A percentile compares a stretch with the other conserved stretches of the same genome.
phyloP scores from a whole-genome alignment of 768 basidiomycete genomes.

The Tulasnella sp. region DNA sequence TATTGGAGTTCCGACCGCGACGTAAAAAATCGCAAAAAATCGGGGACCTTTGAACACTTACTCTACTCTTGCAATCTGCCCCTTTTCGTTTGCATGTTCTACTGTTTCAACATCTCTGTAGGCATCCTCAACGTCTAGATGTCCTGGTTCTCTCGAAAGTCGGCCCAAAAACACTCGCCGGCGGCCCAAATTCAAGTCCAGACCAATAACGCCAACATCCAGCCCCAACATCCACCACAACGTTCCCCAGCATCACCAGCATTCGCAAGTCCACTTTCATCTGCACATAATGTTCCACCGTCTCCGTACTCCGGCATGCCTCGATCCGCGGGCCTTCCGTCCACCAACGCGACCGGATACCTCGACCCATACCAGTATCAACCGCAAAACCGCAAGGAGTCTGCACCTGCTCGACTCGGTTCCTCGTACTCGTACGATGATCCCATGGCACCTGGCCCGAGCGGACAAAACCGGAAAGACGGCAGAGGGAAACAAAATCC shows the following conservation, averaged over 20 bases:
- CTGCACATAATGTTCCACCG: background rate
- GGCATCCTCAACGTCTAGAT: background rate
- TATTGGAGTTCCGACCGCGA: background rate
- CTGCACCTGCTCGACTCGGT: slow-evolving; percentile 14
- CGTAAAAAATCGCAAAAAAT: slow-evolving; percentile 10
- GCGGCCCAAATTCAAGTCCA: slow-evolving; percentile 3
- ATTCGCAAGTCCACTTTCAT: background rate
- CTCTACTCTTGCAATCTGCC: background rate
- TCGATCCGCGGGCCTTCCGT: slow-evolving; percentile 14
- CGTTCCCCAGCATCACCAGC: background rate
- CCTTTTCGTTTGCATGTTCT: background rate
- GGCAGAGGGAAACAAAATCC: background rate
- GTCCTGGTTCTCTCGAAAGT: slow-evolving; percentile 11
- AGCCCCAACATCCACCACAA: background rate
- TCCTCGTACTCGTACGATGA: background rate
- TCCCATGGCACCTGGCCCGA: background rate
- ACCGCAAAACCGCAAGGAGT: slow-evolving; percentile 1
- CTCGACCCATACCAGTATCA: background rate
- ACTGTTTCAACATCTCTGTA: background rate
- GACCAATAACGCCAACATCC: background rate
- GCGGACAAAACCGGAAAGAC: background rate
- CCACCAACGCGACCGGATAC: background rate
- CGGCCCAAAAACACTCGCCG: background rate
- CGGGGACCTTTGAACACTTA: background rate
- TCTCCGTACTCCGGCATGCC: slow-evolving; percentile 12